phyloP scores from a whole-genome alignment of 495 filamentous ascomycete species.

The Trichoderma erinaceum region DNA sequence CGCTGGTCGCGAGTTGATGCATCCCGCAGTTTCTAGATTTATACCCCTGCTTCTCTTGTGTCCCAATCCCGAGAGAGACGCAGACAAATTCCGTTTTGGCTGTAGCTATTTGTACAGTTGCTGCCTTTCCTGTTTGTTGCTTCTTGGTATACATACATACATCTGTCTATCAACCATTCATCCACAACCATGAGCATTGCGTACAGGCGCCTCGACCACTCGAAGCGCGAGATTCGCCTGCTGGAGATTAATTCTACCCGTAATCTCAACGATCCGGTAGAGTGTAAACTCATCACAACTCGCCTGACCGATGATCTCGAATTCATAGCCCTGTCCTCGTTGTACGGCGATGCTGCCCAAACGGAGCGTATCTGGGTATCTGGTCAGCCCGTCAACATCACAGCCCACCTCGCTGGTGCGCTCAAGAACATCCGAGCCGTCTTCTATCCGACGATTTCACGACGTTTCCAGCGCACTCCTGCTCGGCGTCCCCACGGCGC shows the following conservation, averaged over 20 bases:
- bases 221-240: constrained; percentile 18
- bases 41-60: not conserved
- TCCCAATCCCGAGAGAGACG: not conserved
- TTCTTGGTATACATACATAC: not conserved
- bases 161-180: not conserved
- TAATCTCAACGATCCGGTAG: constrained; percentile 7
- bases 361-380: constrained; percentile 4
- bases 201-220: constrained; percentile 16
- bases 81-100: not conserved
- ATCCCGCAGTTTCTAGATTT: not conserved
- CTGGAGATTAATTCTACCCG: constrained; percentile 15
- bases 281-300: constrained; percentile 16
- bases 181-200: constrained; percentile 3
- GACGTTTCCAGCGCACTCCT: constrained; percentile 13
- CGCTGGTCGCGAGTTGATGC: constrained; percentile 9
- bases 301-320: constrained; percentile 12
- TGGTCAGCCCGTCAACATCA: not conserved
- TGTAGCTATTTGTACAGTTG: not conserved
- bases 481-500: constrained; percentile 15
- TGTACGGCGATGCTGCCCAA: not conserved
- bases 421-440: constrained; percentile 16
- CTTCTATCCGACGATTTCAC: constrained; percentile 14
- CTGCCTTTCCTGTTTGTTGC: not conserved
- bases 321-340: constrained; percentile 19
- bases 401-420: constrained; percentile 9